Evolutionary conservation across 345 rosid genomes (phyloP), one percentile per base, ranked within the genome.

Genomic region (Bruguiera gymnorhiza): DNA sequence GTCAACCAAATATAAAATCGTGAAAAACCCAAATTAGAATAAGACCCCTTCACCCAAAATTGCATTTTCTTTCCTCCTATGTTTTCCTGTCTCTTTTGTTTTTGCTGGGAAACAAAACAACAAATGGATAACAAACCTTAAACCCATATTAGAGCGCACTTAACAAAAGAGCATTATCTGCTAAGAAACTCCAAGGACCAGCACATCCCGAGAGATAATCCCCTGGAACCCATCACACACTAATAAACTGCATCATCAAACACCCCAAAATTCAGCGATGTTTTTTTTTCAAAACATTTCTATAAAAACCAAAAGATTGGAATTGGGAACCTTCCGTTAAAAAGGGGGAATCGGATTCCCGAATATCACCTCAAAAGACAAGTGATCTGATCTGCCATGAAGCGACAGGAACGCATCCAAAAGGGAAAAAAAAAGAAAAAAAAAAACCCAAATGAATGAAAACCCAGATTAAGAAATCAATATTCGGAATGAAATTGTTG

Each of bases 211-310:
- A 72, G 67, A 67, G 60, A 60, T 60, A 67, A 69, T 76, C 78
- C 72, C 48, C 75, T 31, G 78, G 76, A 79, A 79, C 84, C 82
- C 36, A 62, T 71, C 61, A 62, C 74, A 73, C 30, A n/a, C 46
- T 13, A 79, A 32, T 37, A 52, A 80, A 70, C 78, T 39, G 74
- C 74, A 79, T 36, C 74, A 81, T 36, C 65, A 11, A 68, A 66
- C 48, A 60, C 60, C 56, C 50, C 8, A 65, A 58, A 9, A 6
- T 13, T 23, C 27, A 53, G 53, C 18, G 3, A 23, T 16, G 2
- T 6, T 30, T 27, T 21, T 24, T 4, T 54, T 54, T 52, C 2
- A 23, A 50, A 21, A 34, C 26, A 29, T 53, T 3, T 43, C 15
- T 15, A 43, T 43, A 29, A 57, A 31, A 27, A 19, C 8, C 37